These are phyloP conservation scores for Ophiorrhiza pumila DNA, from an alignment of 257 asterid genomes.

Conservation along the genomic window DNA sequence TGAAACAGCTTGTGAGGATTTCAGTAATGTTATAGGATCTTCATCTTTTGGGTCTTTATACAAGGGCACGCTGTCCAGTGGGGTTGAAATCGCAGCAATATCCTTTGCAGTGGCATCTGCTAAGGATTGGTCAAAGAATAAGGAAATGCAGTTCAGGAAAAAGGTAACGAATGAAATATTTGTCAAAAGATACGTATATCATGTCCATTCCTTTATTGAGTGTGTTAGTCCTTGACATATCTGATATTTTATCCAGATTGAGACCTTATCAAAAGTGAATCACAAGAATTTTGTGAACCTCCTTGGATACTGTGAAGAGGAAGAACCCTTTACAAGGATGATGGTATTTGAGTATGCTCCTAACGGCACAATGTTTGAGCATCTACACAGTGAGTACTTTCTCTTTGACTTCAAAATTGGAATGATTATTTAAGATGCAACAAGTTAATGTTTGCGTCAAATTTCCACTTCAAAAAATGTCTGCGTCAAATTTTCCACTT, in stretches of 20 bases:
- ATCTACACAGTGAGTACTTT: slow-evolving; percentile 70
- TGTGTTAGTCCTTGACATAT: slow-evolving; percentile 5
- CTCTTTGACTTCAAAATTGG: not conserved
- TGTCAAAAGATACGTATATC: not conserved
- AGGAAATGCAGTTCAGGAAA: slow-evolving; percentile 65
- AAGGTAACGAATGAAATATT: slow-evolving; percentile 42
- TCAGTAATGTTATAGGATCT: slow-evolving; percentile 82
- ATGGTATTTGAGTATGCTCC: slow-evolving; percentile 94
- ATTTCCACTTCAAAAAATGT: too few relatives aligned
- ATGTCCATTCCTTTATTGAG: not conserved
- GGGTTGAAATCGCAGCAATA: slow-evolving; percentile 86
- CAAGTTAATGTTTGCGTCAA: too few relatives aligned
- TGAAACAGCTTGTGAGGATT: slow-evolving; percentile 86
- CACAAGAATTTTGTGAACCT: slow-evolving; percentile 84
- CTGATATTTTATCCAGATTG: slow-evolving; percentile 50
- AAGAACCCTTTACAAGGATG: slow-evolving; percentile 84
- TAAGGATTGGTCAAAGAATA: slow-evolving; percentile 74
- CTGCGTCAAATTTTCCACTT: not conserved
- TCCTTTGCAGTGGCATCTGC: slow-evolving; percentile 50
- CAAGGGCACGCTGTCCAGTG: slow-evolving; percentile 82
- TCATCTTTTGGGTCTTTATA: slow-evolving; percentile 58
- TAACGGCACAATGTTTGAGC: slow-evolving; percentile 91
- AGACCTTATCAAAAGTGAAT: slow-evolving; percentile 67
- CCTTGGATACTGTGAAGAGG: slow-evolving; percentile 80
- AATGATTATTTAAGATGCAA: not conserved